Base-by-base conservation (phyloP, 106 monocot species). In the Dendrobium catenatum region DNA sequence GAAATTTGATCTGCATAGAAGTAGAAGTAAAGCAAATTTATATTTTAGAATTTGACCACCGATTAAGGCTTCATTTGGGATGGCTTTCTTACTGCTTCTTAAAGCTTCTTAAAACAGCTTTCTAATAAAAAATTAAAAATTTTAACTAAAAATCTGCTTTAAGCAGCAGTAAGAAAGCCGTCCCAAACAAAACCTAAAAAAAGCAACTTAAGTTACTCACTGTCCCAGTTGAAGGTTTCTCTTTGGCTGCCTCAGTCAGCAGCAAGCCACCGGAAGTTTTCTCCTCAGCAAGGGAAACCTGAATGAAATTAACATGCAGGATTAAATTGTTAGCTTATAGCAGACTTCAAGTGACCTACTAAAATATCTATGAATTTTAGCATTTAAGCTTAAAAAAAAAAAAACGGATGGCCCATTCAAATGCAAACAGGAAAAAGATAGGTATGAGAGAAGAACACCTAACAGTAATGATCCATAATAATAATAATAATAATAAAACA, bases 251-350 rank as follows among this genome's bases (percentile, higher is more conserved):
- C 77, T 91, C 91, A 27, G 91, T 89, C 66, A 91, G 81, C 11
- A 91, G 72, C 56, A 91, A 78, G 16, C 91, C 91, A 33, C 91
- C 91, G 16, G 89, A 81, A 73, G 91, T 91, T 55, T 87, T 91
- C 79, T 82, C 87, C 82, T 91, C 91, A 70, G 89, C 85, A 73
- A 80, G 82, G 15, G 85, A 79, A n/a, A 91, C 87, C 88, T 88
- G 83, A 42, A 37, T 37, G 37, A 70, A 5, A 19, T n/a, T 22
- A 22, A 61, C 4, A 22, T 6, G 61, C 19, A 61, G 4, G 6
- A 61, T 61, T 61, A 20, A 61, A 22, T 61, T 61, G n/a, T 61
- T 22, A 61, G n/a, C 22, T 22, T 0, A 5, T 22, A 61, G 58
- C 61, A 19, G 8, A 20, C 4, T 22, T 6, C n/a, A 61, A 61